Evolutionary conservation across 345 rosid genomes (phyloP), one percentile per base, ranked within the genome.

Genomic region (Aurinia saxatilis): DNA sequence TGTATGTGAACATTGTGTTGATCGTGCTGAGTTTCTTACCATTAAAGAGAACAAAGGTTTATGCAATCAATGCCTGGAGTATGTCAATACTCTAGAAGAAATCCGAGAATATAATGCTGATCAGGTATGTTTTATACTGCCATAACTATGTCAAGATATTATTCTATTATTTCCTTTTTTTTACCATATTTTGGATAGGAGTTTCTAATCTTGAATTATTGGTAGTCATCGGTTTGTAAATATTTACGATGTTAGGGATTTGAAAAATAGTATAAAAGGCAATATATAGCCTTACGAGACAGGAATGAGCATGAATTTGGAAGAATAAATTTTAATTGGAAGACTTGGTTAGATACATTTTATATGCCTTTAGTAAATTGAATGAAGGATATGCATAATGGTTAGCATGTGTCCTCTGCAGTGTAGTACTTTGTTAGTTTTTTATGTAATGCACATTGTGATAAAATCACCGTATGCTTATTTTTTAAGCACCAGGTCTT

Each of bases 21-120:
- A 39, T 35, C 45, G 15, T 56, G 51, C 74, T 40, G 74, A 63
- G 33, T 70, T 63, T 25, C 9, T 41, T 34, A 31, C 4, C 5
- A 15, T 70, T 17, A 70, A 70, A 56, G 60, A 42, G 10, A 33
- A 49, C 2, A 70, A 63, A 70, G 75, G 75, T 14, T 56, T 70
- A 49, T 70, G 75, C 59, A 63, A 31, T 23, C 33, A 63, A 5
- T 70, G 75, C 48, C 50, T 38, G 5, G 74, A 48, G 33, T 31
- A 21, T 7, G 74, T 70, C 39, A 6, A 39, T 39, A 8, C 59
- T 48, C 2, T 70, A 41, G 74, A 63, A 63, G 70, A 71, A 47
- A 57, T 71, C 41, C 60, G 5, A 57, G 40, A 33, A 57, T 63
- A 48, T 30, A 45, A 7, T 72, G 50, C 71, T 65, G 62, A 44